Evolutionary conservation across 192 early-diverging fungal genomes (phyloP).

Genomic region (Rhizoclosmatium sp.): DNA sequence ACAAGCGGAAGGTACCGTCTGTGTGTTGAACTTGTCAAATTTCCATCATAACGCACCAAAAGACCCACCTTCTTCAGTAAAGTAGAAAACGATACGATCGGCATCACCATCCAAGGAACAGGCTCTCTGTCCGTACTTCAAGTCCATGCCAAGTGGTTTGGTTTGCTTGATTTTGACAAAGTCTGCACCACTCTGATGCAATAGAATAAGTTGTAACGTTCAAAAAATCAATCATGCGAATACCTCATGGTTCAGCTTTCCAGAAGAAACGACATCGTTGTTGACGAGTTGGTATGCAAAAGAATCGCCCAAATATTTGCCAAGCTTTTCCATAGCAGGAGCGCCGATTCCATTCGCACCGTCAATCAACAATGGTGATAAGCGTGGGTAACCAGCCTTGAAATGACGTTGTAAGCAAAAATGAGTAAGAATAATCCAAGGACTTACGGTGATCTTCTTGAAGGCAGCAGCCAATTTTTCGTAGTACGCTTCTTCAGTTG

Average conservation of each 20-base stretch:
- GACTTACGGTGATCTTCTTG: conserved; percentile 77
- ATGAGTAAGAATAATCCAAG: not conserved
- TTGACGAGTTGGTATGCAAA: conserved; percentile 78
- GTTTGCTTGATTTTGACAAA: conserved; percentile 93
- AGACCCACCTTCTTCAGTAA: conserved; percentile 71
- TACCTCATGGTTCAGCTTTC: conserved; percentile 88
- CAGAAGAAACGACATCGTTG: conserved; percentile 70
- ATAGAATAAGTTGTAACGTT: no score
- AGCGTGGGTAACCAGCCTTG: conserved; percentile 72
- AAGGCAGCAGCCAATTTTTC: conserved; percentile 88
- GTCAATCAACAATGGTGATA: conserved; percentile 82
- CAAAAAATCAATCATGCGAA: conserved; percentile 18
- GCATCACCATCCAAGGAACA: conserved; percentile 98
- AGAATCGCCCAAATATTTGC: conserved; percentile 69
- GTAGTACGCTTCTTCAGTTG: conserved; percentile 92
- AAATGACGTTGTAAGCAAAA: not conserved
- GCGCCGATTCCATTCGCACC: conserved; percentile 98
- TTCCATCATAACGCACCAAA: not conserved
- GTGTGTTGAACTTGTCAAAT: not conserved
- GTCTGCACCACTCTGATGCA: conserved; percentile 89
- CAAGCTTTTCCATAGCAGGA: conserved; percentile 82
- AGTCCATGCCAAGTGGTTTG: conserved; percentile 72
- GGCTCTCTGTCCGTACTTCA: conserved; percentile 75
- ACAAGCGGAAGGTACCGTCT: conserved; percentile 82
- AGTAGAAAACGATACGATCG: conserved; percentile 98